phyloP scores from a whole-genome alignment of 768 basidiomycete genomes.

The Piloderma croceum region DNA sequence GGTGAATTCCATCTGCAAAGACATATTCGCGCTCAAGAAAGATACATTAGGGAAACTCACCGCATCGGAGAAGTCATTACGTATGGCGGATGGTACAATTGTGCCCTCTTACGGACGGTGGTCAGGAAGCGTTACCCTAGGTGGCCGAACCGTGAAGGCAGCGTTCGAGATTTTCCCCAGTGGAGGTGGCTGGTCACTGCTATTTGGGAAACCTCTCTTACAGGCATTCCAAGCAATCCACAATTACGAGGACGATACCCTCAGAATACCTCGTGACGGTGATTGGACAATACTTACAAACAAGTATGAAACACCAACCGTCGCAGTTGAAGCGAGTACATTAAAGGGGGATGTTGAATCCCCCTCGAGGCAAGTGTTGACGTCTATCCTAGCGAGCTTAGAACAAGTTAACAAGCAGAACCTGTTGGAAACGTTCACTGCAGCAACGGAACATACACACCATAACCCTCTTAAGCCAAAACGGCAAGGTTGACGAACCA shows the following conservation, averaged over 20 bases:
- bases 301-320: no score
- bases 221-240: slow-evolving; percentile 10
- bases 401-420: no score
- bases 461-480: no score
- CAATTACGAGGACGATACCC: slow-evolving; percentile 7
- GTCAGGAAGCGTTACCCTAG: slow-evolving; percentile 8
- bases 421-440: no score
- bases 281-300: no score
- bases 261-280: no score
- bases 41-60: neutral
- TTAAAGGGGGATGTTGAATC: no score
- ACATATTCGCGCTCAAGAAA: slow-evolving; percentile 1
- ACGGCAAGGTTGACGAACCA: no score
- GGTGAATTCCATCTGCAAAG: slow-evolving; percentile 7
- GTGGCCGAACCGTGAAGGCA: slow-evolving; percentile 2
- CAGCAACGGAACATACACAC: no score
- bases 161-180: slow-evolving; percentile 15
- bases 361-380: no score
- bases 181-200: slow-evolving; percentile 10
- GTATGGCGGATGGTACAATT: slow-evolving; percentile 14
- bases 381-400: no score
- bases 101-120: slow-evolving; percentile 10
- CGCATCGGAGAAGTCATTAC: slow-evolving; percentile 2
- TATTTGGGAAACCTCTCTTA: slow-evolving; percentile 15
- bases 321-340: no score